These are phyloP conservation scores for Ceratocystis diversiconidia DNA, from an alignment of 2,329 filamentous ascomycete genomes.

Conservation along the genomic window DNA sequence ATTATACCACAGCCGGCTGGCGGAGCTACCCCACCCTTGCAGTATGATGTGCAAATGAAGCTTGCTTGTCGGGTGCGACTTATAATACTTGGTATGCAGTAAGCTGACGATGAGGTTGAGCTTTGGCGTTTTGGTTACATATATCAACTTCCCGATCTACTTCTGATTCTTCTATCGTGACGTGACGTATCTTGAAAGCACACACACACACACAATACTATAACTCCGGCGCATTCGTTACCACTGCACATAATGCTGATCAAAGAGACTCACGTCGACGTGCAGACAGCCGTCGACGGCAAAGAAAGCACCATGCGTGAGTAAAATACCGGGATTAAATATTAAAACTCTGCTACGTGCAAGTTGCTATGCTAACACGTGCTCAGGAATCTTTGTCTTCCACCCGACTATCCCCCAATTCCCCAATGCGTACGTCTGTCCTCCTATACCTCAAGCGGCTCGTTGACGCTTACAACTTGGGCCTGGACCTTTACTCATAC, in stretches of 20 bases:
- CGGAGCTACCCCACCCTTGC: not conserved
- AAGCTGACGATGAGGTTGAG: no score
- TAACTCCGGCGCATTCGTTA: no score
- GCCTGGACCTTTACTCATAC: no score
- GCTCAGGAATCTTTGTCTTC: conserved; percentile 70
- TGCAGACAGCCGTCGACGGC: conserved; percentile 37
- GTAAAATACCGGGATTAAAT: conserved; percentile 8
- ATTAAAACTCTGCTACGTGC: not conserved
- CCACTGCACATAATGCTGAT: conserved; percentile 33
- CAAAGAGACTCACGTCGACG: conserved; percentile 39
- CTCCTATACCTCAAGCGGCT: not conserved
- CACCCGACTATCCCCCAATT: conserved; percentile 75
- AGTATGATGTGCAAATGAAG: not conserved
- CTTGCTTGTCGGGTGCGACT: not conserved
- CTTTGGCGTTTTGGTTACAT: no score
- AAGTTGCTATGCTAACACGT: not conserved
- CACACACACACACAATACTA: not conserved
- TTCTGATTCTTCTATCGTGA: not conserved
- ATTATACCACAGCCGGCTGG: not conserved
- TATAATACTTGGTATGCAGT: no score
- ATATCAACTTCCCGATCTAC: not conserved
- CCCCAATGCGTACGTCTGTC: conserved; percentile 54
- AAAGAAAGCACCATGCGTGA: conserved; percentile 41
- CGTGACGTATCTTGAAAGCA: not conserved
- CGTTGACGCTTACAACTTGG: no score